Conservation (phyloP, 352 stramenopile genomes). For the Pythium angustatum region DNA sequence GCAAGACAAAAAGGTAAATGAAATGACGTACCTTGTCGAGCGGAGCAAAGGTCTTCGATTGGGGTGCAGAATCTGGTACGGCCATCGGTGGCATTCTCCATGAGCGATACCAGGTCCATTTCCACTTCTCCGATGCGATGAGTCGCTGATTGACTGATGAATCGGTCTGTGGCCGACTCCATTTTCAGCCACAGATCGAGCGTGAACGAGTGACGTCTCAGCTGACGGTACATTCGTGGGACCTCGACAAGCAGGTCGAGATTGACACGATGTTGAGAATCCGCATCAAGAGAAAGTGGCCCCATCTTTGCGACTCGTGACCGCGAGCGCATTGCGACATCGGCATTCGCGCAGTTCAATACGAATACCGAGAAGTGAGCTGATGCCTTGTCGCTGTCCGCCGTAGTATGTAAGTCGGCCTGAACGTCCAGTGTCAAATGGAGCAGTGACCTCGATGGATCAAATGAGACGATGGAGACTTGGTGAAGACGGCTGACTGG, state of each 20-base stretch:
- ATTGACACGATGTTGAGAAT: background rate
- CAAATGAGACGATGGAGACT: constrained; percentile 3
- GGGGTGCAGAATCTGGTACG: background rate
- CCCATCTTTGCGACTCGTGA: background rate
- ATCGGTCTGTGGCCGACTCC: background rate
- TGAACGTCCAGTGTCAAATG: background rate
- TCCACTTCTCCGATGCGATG: constrained; percentile 6
- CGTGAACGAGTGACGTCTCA: background rate
- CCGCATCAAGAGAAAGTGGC: background rate
- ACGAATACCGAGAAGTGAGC: background rate
- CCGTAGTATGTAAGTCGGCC: background rate
- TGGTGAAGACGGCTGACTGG: background rate
- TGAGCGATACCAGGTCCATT: constrained; percentile 1
- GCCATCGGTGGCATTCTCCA: background rate
- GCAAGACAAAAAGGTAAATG: background rate
- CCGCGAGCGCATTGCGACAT: constrained; percentile 3
- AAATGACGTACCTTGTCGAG: background rate
- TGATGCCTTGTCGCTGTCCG: background rate
- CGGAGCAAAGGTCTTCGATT: background rate
- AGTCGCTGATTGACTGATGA: background rate
- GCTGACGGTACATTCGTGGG: background rate
- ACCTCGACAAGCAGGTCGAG: constrained; percentile 14
- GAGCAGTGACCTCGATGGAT: background rate
- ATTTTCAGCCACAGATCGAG: constrained; percentile 14
- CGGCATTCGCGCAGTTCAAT: background rate